Base-by-base conservation (phyloP, 176 grass and related monocot genomes). In the Ensete ventricosum region DNA sequence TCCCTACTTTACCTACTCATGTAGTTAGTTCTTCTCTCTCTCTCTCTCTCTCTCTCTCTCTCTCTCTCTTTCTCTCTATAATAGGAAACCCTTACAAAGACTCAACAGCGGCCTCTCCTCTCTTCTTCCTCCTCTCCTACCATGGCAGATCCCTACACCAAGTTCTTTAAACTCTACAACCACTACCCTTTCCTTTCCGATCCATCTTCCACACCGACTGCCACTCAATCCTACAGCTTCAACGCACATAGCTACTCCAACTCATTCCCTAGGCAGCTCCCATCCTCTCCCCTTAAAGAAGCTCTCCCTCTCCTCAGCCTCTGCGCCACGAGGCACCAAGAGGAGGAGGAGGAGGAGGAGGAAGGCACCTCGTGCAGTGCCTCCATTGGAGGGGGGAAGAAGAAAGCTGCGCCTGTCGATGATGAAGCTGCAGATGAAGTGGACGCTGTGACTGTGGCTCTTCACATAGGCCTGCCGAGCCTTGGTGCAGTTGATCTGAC, bases 381-480 rank as follows among this genome's bases (percentile, higher is more conserved):
- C 9, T 79, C 82, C 20, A 81, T 82, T 69, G 17, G 66, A 24
- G 51, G 51, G 60, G 24, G 23, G 48, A 86, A 89, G 77, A 71
- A 70, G 84, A 67, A 86, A 55, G 75, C 89, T 26, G 87, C 79
- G 21, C 83, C 75, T 8, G 80, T 22, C 21, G 77, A 43, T 11
- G 21, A 91, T 73, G 78, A 73, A 1, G 90, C 88, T 86, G 94
- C 93, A 34, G 76, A 87, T 52, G 90, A 98, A 70, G 77, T 67
- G 64, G 85, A 90, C 50, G 87, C 86, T 21, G 87, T 89, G 17
- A 85, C 90, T 2, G 87, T 98, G 12, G 88, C 94, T 0, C 88
- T 98, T 25, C 76, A 82, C 73, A 98, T 98, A 73, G 94, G 94
- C 54, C 82, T 98, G 48, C 94, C 90, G 0, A 76, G 43, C 73